Conservation (phyloP, 306 rosid genomes). For the Lagenaria siceraria region DNA sequence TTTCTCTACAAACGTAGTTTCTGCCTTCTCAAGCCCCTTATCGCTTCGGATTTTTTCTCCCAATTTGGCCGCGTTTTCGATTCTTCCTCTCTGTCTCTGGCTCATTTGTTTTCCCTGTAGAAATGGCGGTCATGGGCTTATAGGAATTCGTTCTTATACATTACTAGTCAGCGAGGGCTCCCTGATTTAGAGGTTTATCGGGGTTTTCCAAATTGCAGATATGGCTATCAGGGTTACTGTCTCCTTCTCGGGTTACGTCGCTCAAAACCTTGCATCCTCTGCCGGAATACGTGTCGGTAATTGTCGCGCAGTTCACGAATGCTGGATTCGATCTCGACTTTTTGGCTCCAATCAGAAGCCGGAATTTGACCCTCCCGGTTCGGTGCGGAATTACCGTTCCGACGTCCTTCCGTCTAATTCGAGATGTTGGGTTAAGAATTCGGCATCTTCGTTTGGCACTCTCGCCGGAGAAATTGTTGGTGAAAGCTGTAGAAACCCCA, state of each 20-base stretch:
- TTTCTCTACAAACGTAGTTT: not conserved
- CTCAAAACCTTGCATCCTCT: conserved; percentile 63
- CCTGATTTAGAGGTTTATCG: conserved; percentile 25
- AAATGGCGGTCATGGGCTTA: conserved; percentile 24
- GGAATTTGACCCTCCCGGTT: conserved; percentile 32
- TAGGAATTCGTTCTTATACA: conserved; percentile 26
- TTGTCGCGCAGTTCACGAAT: conserved; percentile 52
- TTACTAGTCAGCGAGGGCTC: conserved; percentile 14
- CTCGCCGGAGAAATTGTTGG: conserved; percentile 54
- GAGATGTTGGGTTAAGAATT: conserved; percentile 15
- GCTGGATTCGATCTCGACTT: conserved; percentile 47
- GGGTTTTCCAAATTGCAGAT: conserved; percentile 15
- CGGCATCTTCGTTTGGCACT: conserved; percentile 25
- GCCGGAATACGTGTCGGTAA: conserved; percentile 40
- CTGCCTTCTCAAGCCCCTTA: not conserved
- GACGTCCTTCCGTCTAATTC: conserved; percentile 12
- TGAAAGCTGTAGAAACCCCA: conserved; percentile 33
- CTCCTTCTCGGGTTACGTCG: conserved; percentile 67
- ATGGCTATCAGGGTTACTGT: conserved; percentile 82
- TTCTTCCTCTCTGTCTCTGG: conserved; percentile 20
- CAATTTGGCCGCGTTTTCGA: conserved; percentile 3
- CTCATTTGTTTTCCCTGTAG: conserved; percentile 12
- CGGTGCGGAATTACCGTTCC: conserved; percentile 28
- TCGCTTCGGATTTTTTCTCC: conserved; percentile 9
- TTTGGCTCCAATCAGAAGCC: conserved; percentile 37